A percentile compares a stretch with the other conserved stretches of the same genome.
These are phyloP conservation scores for Fusarium tanahbumbuense DNA, from an alignment of 2,329 filamentous ascomycete species.

Conservation along the genomic window DNA sequence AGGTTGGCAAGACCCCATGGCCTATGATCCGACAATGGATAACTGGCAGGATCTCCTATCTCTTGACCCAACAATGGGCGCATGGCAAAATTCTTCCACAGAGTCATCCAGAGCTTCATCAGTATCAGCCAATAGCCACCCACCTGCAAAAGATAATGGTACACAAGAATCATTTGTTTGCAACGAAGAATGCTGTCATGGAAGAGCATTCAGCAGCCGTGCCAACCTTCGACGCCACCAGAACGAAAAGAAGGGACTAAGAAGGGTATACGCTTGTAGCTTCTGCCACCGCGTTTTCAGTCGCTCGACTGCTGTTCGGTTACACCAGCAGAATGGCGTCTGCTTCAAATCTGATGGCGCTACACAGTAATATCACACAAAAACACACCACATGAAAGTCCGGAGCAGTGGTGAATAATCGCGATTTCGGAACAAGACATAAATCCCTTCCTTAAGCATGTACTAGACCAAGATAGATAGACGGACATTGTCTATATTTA, in stretches of 20 bases:
- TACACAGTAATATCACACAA: neutral
- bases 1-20: neutral
- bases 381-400: neutral
- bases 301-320: constrained; percentile 3
- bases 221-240: constrained; percentile 8
- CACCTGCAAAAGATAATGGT: neutral
- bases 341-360: neutral
- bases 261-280: constrained; percentile 1
- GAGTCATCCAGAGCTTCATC: neutral
- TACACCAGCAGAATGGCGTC: constrained; percentile 5
- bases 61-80: neutral
- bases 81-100: neutral
- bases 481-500: no score
- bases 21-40: neutral
- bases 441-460: no score
- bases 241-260: constrained; percentile 1
- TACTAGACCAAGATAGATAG: no score
- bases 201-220: constrained; percentile 6
- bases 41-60: neutral
- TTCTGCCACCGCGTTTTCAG: constrained; percentile 2
- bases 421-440: neutral
- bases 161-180: neutral
- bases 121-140: neutral
- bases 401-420: neutral
- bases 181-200: constrained; percentile 5